Conservation (phyloP, 164 flowering plant species). For the Macadamia integrifolia region DNA sequence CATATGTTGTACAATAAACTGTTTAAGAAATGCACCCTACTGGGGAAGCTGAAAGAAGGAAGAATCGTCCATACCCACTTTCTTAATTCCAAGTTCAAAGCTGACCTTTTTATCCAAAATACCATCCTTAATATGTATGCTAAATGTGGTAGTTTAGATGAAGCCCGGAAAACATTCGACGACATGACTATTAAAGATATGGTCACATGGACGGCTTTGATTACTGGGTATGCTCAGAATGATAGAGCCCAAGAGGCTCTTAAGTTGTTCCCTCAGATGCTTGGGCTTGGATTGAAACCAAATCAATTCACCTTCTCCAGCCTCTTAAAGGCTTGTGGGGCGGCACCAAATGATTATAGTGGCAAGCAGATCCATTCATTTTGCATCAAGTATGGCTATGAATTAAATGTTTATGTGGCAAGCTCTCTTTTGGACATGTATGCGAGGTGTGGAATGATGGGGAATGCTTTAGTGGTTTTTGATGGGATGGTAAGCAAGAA, state of each 20-base stretch:
- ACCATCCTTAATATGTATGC: slow-evolving; percentile 55
- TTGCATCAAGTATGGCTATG: slow-evolving; percentile 41
- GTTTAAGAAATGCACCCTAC: slow-evolving; percentile 45
- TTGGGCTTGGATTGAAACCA: slow-evolving; percentile 38
- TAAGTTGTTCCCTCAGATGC: slow-evolving; percentile 43
- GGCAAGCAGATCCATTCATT: slow-evolving; percentile 55
- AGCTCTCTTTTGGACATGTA: slow-evolving; percentile 70
- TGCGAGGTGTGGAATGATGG: slow-evolving; percentile 43
- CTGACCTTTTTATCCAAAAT: slow-evolving; percentile 32
- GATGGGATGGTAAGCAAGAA: slow-evolving; percentile 37
- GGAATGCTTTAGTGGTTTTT: slow-evolving; percentile 42
- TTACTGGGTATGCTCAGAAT: slow-evolving; percentile 54
- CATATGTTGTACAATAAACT: slow-evolving; percentile 34
- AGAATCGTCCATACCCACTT: slow-evolving; percentile 46
- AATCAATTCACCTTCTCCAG: slow-evolving; percentile 63
- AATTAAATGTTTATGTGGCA: slow-evolving; percentile 47
- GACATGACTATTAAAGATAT: slow-evolving; percentile 43
- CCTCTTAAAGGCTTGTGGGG: slow-evolving; percentile 49
- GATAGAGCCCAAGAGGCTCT: slow-evolving; percentile 41
- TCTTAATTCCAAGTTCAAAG: slow-evolving; percentile 27
- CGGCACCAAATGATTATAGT: slow-evolving; percentile 5
- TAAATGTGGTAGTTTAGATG: slow-evolving; percentile 42
- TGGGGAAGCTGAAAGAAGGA: slow-evolving; percentile 39
- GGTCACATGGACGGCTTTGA: slow-evolving; percentile 62
- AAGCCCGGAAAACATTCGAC: slow-evolving; percentile 47